Conservation (phyloP, 495 filamentous ascomycete species). For the Saxispiralis lemnorum region DNA sequence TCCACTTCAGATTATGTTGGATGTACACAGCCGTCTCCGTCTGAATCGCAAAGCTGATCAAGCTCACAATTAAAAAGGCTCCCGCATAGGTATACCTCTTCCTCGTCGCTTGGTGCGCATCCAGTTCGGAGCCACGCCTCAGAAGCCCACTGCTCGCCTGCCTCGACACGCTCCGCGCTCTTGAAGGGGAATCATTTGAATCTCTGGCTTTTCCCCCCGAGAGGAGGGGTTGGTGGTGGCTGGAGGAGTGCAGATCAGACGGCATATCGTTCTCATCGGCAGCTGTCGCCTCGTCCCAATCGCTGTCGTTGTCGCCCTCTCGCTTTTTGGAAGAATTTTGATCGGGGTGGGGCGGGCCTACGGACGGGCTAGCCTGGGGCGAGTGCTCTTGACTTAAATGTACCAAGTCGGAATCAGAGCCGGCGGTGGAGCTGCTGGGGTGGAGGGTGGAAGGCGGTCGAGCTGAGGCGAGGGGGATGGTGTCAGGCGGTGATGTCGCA, state of each 20-base stretch:
- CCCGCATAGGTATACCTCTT: constrained; percentile 74
- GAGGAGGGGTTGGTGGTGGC: constrained; percentile 12
- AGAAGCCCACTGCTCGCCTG: constrained; percentile 38
- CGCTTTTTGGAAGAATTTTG: not conserved
- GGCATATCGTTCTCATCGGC: constrained; percentile 17
- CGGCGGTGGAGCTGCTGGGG: not conserved
- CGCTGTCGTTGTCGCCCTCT: constrained; percentile 14
- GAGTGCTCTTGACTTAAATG: constrained; percentile 13
- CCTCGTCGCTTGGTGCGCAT: constrained; percentile 41
- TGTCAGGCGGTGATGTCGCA: constrained; percentile 3
- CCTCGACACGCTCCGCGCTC: constrained; percentile 15
- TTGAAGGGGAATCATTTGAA: constrained; percentile 18
- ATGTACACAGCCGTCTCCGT: constrained; percentile 91
- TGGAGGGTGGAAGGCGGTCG: constrained; percentile 1
- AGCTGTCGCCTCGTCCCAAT: constrained; percentile 15
- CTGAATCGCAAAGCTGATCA: constrained; percentile 73
- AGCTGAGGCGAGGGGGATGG: constrained; percentile 3
- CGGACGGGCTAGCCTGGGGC: constrained; percentile 6
- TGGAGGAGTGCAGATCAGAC: constrained; percentile 17
- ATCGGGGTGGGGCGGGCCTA: constrained; percentile 5
- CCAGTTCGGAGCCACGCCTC: constrained; percentile 43
- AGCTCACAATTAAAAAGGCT: constrained; percentile 59
- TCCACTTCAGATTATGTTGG: constrained; percentile 72
- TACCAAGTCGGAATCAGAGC: constrained; percentile 9
- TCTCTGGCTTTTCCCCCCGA: constrained; percentile 3